These are phyloP conservation scores for Pyrenula massariospora DNA, from an alignment of 495 filamentous ascomycete species.

Conservation along the genomic window DNA sequence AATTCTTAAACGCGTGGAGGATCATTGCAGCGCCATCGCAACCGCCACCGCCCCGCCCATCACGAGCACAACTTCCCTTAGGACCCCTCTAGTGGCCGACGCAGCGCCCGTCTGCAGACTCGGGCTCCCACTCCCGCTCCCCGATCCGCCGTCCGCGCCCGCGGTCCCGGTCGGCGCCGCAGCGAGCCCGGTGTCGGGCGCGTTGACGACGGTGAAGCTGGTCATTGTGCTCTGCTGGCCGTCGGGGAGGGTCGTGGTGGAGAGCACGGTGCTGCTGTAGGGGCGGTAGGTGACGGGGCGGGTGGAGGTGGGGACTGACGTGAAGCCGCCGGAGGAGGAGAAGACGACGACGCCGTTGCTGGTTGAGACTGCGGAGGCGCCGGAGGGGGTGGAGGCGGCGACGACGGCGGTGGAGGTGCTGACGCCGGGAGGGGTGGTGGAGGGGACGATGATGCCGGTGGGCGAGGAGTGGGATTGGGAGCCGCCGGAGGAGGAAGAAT, in stretches of 20 bases:
- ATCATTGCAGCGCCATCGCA: conserved; percentile 24
- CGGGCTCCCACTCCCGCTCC: conserved; percentile 10
- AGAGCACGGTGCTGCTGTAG: conserved; percentile 19
- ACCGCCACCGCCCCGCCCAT: conserved; percentile 29
- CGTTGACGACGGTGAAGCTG: conserved; percentile 30
- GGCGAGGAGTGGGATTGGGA: conserved; percentile 3
- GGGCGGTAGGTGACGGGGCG: conserved; percentile 16
- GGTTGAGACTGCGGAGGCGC: conserved; percentile 1
- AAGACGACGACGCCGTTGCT: not conserved
- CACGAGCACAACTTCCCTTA: conserved; percentile 30
- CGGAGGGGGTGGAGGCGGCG: conserved; percentile 10
- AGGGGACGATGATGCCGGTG: conserved; percentile 10
- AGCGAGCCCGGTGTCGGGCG: conserved; percentile 11
- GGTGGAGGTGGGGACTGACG: conserved; percentile 19
- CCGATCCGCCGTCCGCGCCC: not conserved
- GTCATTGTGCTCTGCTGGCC: conserved; percentile 39
- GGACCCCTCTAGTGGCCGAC: conserved; percentile 15
- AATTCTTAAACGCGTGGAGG: not conserved
- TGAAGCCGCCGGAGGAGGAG: conserved; percentile 9
- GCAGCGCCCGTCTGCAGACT: conserved; percentile 31
- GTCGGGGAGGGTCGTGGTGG: conserved; percentile 61
- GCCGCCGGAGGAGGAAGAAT: not conserved
- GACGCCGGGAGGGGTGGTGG: conserved; percentile 9
- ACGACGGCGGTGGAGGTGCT: conserved; percentile 11
- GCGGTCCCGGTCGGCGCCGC: conserved; percentile 1